These are phyloP conservation scores for Chaetomium fimeti DNA, from an alignment of 495 filamentous ascomycete genomes.

Conservation along the genomic window DNA sequence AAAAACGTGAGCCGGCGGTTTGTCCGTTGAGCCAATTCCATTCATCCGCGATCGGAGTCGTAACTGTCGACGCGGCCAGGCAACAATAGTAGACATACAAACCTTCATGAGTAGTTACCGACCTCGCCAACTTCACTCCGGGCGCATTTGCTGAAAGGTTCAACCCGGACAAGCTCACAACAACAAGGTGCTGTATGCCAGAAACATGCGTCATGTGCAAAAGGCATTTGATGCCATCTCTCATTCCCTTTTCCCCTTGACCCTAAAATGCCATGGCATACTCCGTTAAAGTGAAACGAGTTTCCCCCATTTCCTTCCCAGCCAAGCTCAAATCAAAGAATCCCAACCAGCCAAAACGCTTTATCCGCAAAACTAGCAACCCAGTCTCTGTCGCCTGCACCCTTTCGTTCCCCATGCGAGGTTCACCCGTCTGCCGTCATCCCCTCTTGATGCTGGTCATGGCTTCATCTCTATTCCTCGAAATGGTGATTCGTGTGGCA, in stretches of 20 bases:
- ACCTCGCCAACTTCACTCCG: too few species aligned
- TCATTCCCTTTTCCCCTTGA: constrained; percentile 28
- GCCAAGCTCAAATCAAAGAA: constrained; percentile 25
- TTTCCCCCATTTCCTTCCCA: constrained; percentile 21
- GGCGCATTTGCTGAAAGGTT: background rate
- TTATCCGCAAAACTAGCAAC: constrained; percentile 12
- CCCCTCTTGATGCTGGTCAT: constrained; percentile 8
- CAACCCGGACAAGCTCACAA: background rate
- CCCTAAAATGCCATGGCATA: constrained; percentile 31
- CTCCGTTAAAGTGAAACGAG: constrained; percentile 24
- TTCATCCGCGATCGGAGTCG: background rate
- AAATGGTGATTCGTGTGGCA: constrained; percentile 1
- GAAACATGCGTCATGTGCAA: constrained; percentile 1
- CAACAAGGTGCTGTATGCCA: background rate
- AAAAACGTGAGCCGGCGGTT: too few species aligned
- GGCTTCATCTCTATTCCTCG: constrained; percentile 10
- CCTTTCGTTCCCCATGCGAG: constrained; percentile 7
- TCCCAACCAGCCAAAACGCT: constrained; percentile 17
- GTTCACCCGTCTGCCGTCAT: background rate
- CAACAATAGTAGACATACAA: background rate
- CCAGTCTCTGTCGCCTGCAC: constrained; percentile 10
- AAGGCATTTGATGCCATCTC: constrained; percentile 20
- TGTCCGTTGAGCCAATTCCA: background rate
- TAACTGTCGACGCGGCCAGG: background rate
- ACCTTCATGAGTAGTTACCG: too few species aligned